Base-by-base conservation (phyloP, 1,284 basidiomycete genomes). In the Trichosporon sp. region DNA sequence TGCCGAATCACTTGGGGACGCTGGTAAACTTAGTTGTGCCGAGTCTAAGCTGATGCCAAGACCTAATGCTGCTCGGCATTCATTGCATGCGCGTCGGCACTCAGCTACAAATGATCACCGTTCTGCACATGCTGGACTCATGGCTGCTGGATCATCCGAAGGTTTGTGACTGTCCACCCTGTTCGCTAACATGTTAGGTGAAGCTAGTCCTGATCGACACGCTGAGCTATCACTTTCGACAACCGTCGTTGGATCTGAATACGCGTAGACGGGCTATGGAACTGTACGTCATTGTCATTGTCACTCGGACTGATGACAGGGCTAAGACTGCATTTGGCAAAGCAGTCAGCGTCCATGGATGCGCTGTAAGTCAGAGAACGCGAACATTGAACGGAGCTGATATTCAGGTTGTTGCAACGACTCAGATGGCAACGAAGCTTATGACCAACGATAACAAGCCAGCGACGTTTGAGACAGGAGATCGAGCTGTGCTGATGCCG, bases 341-440 rank as follows among this genome's bases (percentile, higher is more conserved):
- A 67, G 75, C 74, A 1, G 72, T 74, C 0, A 74, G 72, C 0
- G 67, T 77, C 1, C 71, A 71, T 54, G 69, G 66, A 3, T 80
- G 77, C 60, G 75, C 76, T 13, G 78, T 79, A 40, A 58, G 76
- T 66, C 23, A 19, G 0, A 16, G 19, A n/a, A 16, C 14, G 16
- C 54, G 19, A 16, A 21, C 21, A n/a, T n/a, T n/a, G n/a, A n/a
- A n/a, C n/a, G n/a, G 14, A 63, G n/a, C 66, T 52, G 56, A 67
- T 49, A 31, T 27, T 5, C 66, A 78, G 76, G 70, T 80, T 3
- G 60, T 82, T 14, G 63, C 79, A 27, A 73, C 72, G 3, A 77
- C 73, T 54, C 79, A 81, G 60, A 69, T 81, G 58, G 79, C 79
- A 0, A 81, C 80, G 3, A 81, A 80, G 61, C 69, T 80, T 6